phyloP scores from a whole-genome alignment of 306 rosid genomes.

The Coriaria nepalensis region DNA sequence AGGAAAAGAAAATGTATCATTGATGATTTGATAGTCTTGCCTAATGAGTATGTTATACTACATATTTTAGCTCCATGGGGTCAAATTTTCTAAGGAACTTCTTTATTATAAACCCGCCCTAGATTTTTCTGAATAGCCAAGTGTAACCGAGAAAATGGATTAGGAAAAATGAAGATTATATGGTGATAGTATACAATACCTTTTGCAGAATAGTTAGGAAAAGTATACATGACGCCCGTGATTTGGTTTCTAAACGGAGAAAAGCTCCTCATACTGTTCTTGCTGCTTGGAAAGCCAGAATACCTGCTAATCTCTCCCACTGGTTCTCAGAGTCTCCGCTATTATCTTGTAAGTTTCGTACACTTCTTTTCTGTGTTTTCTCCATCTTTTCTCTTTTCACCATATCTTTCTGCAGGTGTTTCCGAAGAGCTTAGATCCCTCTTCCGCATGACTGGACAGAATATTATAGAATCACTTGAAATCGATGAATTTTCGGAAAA shows the following conservation, averaged over 20 bases:
- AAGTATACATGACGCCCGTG: slow-evolving; percentile 35
- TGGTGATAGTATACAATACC: slow-evolving; percentile 5
- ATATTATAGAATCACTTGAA: slow-evolving; percentile 11
- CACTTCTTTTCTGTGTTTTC: background rate
- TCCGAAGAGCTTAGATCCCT: slow-evolving; percentile 30
- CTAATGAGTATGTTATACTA: slow-evolving; percentile 39
- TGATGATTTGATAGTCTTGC: slow-evolving; percentile 35
- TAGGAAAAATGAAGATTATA: background rate
- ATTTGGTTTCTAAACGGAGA: slow-evolving; percentile 41
- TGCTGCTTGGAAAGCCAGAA: slow-evolving; percentile 25
- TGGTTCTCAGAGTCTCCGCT: slow-evolving; percentile 40
- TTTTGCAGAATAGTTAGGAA: slow-evolving; percentile 41
- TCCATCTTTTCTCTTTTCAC: slow-evolving; percentile 16
- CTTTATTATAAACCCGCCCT: background rate
- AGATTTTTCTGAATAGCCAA: background rate
- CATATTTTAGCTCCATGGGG: background rate
- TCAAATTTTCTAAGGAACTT: background rate
- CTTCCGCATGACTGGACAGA: slow-evolving; percentile 25
- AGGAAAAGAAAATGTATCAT: slow-evolving; percentile 48
- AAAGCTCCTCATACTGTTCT: slow-evolving; percentile 21
- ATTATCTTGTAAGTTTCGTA: slow-evolving; percentile 42
- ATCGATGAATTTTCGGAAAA: background rate
- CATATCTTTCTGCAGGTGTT: slow-evolving; percentile 29
- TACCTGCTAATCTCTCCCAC: slow-evolving; percentile 20
- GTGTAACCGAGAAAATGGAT: background rate